phyloP scores from a whole-genome alignment of 2,329 filamentous ascomycete species.

The Fusarium drepaniforme region DNA sequence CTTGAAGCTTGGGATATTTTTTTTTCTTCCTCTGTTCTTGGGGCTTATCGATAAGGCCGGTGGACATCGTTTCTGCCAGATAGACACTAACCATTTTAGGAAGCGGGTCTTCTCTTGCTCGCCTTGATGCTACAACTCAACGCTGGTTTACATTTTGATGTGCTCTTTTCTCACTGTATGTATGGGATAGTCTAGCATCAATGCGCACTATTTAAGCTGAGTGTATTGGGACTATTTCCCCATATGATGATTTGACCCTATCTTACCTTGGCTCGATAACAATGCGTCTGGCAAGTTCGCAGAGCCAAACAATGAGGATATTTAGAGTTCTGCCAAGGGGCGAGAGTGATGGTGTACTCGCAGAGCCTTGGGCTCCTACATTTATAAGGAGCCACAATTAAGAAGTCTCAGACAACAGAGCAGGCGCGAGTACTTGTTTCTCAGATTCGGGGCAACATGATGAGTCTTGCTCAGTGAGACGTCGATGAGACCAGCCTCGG shows the following conservation, averaged over 20 bases:
- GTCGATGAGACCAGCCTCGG: neutral
- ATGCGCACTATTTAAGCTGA: no score
- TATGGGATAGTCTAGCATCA: neutral
- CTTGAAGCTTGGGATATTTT: constrained; percentile 15
- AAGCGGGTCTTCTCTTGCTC: neutral
- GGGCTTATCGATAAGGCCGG: constrained; percentile 40
- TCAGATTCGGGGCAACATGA: neutral
- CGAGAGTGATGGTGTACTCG: neutral
- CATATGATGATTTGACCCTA: neutral
- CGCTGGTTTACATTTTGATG: neutral
- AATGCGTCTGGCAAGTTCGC: neutral
- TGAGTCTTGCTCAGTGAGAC: neutral
- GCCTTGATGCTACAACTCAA: neutral
- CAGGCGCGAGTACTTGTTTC: neutral
- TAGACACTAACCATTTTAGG: neutral
- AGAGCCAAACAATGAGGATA: neutral
- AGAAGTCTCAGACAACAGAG: neutral
- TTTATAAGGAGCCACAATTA: neutral
- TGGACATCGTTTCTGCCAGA: neutral
- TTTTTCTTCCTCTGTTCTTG: constrained; percentile 20
- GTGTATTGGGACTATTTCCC: no score
- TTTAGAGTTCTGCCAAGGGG: neutral
- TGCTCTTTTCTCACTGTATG: neutral
- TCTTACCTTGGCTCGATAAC: neutral
- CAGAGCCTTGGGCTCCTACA: neutral